Evolutionary conservation across 148 eudicot genomes (phyloP), one percentile per base, ranked within the genome.

Genomic region (Diospyros lotus): DNA sequence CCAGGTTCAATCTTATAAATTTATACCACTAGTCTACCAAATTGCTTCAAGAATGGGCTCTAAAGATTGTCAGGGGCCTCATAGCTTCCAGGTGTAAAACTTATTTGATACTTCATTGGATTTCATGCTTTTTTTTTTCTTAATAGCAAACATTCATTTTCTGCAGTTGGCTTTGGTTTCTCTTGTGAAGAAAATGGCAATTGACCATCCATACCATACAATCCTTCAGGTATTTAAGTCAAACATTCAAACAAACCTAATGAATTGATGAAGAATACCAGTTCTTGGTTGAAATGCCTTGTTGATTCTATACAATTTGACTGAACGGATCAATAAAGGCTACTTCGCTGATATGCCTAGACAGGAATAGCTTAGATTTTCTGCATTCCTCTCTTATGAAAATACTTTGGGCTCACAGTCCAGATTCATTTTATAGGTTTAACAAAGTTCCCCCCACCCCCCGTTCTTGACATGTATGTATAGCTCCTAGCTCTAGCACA

Each of bases 151-250:
- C 17, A 51, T 74, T 64, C 58, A 55, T 48, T 18, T 51, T 59
- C 18, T 91, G 88, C 90, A 94, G 98, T 92, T 89, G 87, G 97
- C 96, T 79, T 84, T 95, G 89, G 84, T 84, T 82, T 90, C 96
- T 72, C 91, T 95, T 68, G 78, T 95, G 88, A 95, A 90, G 90
- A 92, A 92, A 86, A 84, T 95, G 94, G 88, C 98, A 42, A 80
- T 92, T 72, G 98, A 95, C 74, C 98, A 95, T 86, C 98, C 98
- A 11, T 92, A 95, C 82, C 98, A 95, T 82, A 92, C 97, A 53
- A 87, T 95, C 61, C 86, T 95, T 64, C 98, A 95, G 97, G 98
- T 95, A 84, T 13, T 55, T 55, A 43, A 69, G 46, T 8, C 61
- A 15, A 51, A 62, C 17, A 50, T 50, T 64, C 52, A 38, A 43